Evolutionary conservation across 2,329 filamentous ascomycete genomes (phyloP), one percentile per base, ranked within the genome.

Genomic region (Aspergillus sp.): DNA sequence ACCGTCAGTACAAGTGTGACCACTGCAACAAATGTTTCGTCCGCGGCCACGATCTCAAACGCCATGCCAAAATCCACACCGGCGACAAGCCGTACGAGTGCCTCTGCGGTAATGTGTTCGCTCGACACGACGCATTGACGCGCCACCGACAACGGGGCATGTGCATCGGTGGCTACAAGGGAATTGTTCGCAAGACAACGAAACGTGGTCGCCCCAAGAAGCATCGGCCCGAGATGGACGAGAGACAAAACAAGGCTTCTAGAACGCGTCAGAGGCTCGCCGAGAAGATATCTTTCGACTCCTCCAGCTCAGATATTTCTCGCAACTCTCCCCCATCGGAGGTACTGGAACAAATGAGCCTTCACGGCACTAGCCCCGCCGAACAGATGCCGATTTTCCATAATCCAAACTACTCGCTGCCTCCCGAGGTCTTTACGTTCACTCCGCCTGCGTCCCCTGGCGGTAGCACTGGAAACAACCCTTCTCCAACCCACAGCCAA

Each of bases 31-130:
- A 97, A 76, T 93, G 91, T 74, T 99, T 99, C 69, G 94, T 97
- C 40, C 87, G 94, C 35, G 92, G 96, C 64, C 94, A 99, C 70
- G 94, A 99, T 70, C 84, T 97, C 55, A 99, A 97, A 79, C 86
- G 94, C 55, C 94, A 99, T 69, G 88, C 92, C 61, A 96, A 97
- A 76, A 99, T 97, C 52, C 94, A 99, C 74, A 95, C 90, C 1
- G 92, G 92, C 46, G 87, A 95, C 74, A 96, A 96, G 77, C 91
- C 93, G 4, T 96, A 96, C 69, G 88, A 90, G 43, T 99, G 94
- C 74, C 86, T 90, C 57, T 99, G 94, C 68, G 91, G 93, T 52
- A 95, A 95, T 72, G 90, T 87, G 60, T 99, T 99, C 69, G 93
- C 93, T 32, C 85, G 94, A 51, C 93, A 97, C 66, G 94, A 99